Conservation (phyloP, 192 early-diverging fungal species). For the Backusella circina region DNA sequence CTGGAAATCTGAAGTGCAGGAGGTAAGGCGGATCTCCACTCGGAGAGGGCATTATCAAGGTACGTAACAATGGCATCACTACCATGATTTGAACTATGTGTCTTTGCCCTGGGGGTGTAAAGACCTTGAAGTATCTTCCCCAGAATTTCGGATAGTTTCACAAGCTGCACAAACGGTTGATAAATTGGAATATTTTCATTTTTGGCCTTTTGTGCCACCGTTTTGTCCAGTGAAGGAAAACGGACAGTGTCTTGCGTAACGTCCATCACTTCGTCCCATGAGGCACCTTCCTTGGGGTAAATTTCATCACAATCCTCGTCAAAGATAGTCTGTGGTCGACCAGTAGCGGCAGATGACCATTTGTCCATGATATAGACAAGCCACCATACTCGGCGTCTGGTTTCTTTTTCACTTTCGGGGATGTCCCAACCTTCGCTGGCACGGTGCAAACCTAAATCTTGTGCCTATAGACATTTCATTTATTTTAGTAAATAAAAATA, state of each 20-base stretch:
- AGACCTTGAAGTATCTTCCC: slow-evolving; percentile 32
- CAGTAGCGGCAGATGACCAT: slow-evolving; percentile 61
- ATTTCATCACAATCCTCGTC: slow-evolving; percentile 39
- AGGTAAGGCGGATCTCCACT: slow-evolving; percentile 30
- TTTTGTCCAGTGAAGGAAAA: slow-evolving; percentile 28
- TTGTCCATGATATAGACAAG: slow-evolving; percentile 70
- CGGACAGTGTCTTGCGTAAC: background rate
- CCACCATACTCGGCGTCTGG: slow-evolving; percentile 78
- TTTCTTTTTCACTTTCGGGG: slow-evolving; percentile 55
- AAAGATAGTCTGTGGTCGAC: slow-evolving; percentile 49
- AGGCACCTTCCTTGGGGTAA: slow-evolving; percentile 28
- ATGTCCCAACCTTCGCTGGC: slow-evolving; percentile 54
- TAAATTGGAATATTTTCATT: slow-evolving; percentile 28
- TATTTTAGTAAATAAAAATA: background rate
- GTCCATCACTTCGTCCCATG: slow-evolving; percentile 39
- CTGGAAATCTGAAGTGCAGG: slow-evolving; percentile 23
- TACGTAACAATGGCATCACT: slow-evolving; percentile 33
- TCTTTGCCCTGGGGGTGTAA: slow-evolving; percentile 32
- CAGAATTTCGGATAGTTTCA: slow-evolving; percentile 37
- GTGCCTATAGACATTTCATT: slow-evolving; percentile 39
- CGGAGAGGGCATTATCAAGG: slow-evolving; percentile 30
- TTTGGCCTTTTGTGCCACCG: slow-evolving; percentile 21
- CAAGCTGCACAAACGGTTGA: slow-evolving; percentile 38
- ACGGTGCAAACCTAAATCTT: slow-evolving; percentile 77
- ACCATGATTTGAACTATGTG: slow-evolving; percentile 27